Evolutionary conservation across 1,284 basidiomycete genomes (phyloP), one percentile per base, ranked within the genome.

Genomic region (Trametes polyzona): DNA sequence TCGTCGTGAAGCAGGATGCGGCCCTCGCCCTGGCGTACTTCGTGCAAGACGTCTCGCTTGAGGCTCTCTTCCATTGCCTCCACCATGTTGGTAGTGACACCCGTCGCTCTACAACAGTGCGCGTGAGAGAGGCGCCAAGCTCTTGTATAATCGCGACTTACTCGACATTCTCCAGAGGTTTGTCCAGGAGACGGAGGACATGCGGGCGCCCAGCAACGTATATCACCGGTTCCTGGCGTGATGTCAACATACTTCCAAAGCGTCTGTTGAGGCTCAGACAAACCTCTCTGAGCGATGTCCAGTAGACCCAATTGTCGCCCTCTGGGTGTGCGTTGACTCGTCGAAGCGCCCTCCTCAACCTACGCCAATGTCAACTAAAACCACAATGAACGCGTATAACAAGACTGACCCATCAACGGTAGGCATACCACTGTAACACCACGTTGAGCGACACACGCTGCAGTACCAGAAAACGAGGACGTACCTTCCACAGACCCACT

Each of bases 1-100:
- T 99, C 97, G 69, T 99, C 97, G 65, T 99, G 97, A 1, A 96
- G 80, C 4, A 99, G 77, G 33, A 99, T 86, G 27, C 93, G 86
- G 2, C 96, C 95, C 26, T 83, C 75, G n/a, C 88, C 83, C 49
- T 79, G 74, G 43, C 80, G 78, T 26, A 96, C 80, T 73, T 99
- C 97, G 2, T 82, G 78, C 19, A 98, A 76, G 14, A 99, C 86
- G 67, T 99, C 97, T 42, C 83, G 82, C 77, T 99, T 98, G 68
- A 99, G 86, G 58, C 81, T 88, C 39, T 83, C 74, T 65, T 99
- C 97, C 93, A 99, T 98, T 19, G 83, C 80, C 72, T 99, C 97
- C 2, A 99, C 97, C 10, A 95, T 89, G 2, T 83, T 81, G 0
- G 95, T 96, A 0, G 94, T 94, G 1, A 99, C 91, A 23, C 97